Evolutionary conservation across 2,329 filamentous ascomycete species (phyloP).

Genomic region (Clonostachys byssicola): DNA sequence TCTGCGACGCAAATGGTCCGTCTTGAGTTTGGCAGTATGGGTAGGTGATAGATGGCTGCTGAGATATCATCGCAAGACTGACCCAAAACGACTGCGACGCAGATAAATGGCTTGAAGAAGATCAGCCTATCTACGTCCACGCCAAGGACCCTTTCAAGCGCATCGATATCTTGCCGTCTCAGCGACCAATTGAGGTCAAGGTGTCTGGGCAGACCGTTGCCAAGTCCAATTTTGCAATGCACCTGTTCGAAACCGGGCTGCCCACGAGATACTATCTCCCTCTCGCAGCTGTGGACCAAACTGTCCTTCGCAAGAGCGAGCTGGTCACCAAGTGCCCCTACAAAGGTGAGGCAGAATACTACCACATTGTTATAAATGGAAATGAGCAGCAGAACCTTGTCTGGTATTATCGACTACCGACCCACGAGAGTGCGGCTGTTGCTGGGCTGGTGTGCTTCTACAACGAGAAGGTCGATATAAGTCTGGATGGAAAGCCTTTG

Average conservation of each 20-base stretch:
- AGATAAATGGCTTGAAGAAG: constrained; percentile 49
- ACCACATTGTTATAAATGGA: constrained; percentile 43
- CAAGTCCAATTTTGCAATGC: constrained; percentile 38
- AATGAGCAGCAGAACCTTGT: constrained; percentile 43
- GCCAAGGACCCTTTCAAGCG: constrained; percentile 66
- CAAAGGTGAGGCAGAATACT: constrained; percentile 63
- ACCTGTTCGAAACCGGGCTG: constrained; percentile 58
- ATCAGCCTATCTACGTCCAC: constrained; percentile 53
- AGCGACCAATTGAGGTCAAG: constrained; percentile 45
- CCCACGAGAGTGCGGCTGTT: constrained; percentile 48
- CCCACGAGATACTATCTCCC: constrained; percentile 57
- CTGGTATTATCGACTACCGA: constrained; percentile 60
- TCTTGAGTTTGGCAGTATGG: constrained; percentile 26
- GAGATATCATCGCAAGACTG: background rate
- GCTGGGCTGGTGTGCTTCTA: constrained; percentile 60
- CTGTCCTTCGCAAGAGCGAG: constrained; percentile 40
- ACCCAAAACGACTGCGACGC: background rate
- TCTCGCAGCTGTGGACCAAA: constrained; percentile 39
- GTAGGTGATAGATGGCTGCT: constrained; percentile 9
- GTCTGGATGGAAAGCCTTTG: constrained; percentile 42
- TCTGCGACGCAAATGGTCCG: constrained; percentile 22
- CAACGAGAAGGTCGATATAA: constrained; percentile 64
- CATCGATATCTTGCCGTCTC: constrained; percentile 55
- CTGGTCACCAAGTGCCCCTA: constrained; percentile 60
- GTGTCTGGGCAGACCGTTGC: constrained; percentile 40